Evolutionary conservation across 179 eudicot species (phyloP).

Genomic region (Kewa caespitosa): DNA sequence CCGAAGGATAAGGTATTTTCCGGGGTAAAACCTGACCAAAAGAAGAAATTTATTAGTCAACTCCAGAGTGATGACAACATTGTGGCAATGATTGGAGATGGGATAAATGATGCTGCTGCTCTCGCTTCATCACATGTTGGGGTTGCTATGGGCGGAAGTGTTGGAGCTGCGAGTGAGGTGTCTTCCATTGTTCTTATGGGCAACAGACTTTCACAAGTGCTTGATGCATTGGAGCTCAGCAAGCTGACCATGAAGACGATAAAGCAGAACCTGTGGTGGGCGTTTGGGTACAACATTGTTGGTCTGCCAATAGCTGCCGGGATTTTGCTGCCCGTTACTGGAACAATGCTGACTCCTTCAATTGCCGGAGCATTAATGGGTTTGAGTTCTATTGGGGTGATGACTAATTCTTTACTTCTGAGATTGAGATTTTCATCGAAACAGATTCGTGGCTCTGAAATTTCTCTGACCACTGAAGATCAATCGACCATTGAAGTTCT

Average conservation of each 20-base stretch:
- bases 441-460: conserved; percentile 23
- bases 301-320: conserved; percentile 98
- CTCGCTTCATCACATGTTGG: conserved; percentile 88
- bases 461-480: conserved; percentile 17
- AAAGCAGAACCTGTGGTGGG: conserved; percentile 99
- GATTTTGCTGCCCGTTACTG: conserved; percentile 72
- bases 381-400: conserved; percentile 87
- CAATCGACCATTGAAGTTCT: conserved; percentile 35
- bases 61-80: conserved; percentile 67
- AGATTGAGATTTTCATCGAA: conserved; percentile 56
- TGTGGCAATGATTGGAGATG: conserved; percentile 99
- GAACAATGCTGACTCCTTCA: conserved; percentile 88
- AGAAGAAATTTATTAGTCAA: conserved; percentile 59
- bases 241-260: conserved; percentile 89
- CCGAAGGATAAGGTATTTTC: conserved; percentile 70
- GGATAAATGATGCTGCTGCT: conserved; percentile 98
- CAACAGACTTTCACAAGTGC: conserved; percentile 81
- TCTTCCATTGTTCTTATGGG: conserved; percentile 92
- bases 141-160: conserved; percentile 88
- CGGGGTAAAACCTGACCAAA: conserved; percentile 87
- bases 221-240: conserved; percentile 94
- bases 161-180: conserved; percentile 97
- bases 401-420: conserved; percentile 85
- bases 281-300: conserved; percentile 88
- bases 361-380: conserved; percentile 99